These are phyloP conservation scores for Euryodendron excelsum DNA, from an alignment of 148 eudicot species.

Conservation along the genomic window DNA sequence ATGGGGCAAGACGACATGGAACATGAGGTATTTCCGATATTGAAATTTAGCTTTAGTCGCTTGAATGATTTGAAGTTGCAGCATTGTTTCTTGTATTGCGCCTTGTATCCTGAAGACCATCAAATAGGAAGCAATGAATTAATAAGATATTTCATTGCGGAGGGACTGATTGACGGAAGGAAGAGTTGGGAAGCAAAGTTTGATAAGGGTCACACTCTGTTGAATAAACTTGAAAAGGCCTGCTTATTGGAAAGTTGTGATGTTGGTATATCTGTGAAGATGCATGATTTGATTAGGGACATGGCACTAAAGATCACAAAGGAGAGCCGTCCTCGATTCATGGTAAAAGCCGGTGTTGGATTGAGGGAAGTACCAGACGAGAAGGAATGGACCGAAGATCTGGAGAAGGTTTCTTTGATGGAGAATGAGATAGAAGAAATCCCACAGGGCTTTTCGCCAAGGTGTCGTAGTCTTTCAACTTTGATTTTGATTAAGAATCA, in stretches of 20 bases:
- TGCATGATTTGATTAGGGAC: slow-evolving; percentile 22
- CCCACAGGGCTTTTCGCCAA: background rate
- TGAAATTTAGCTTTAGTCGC: slow-evolving; percentile 22
- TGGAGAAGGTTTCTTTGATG: slow-evolving; percentile 25
- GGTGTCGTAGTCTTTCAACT: slow-evolving; percentile 10
- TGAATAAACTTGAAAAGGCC: slow-evolving; percentile 26
- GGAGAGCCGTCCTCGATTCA: background rate
- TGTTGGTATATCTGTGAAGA: background rate
- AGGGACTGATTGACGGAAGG: slow-evolving; percentile 25
- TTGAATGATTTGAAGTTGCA: slow-evolving; percentile 8
- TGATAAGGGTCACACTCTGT: slow-evolving; percentile 24
- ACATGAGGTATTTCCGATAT: slow-evolving; percentile 10
- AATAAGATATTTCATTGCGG: slow-evolving; percentile 22
- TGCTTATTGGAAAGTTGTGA: slow-evolving; percentile 5
- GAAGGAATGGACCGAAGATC: slow-evolving; percentile 18
- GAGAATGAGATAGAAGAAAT: background rate
- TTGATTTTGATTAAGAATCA: slow-evolving; percentile 5
- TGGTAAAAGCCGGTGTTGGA: slow-evolving; percentile 8
- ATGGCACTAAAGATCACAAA: slow-evolving; percentile 7
- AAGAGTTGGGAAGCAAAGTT: background rate
- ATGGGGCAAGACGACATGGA: slow-evolving; percentile 11
- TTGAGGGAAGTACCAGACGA: slow-evolving; percentile 12
- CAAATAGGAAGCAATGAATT: slow-evolving; percentile 2
- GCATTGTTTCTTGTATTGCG: slow-evolving; percentile 26
- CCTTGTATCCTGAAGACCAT: slow-evolving; percentile 25